Evolutionary conservation across 805 yeast genomes (phyloP).

Genomic region (Metschnikowia orientalis): DNA sequence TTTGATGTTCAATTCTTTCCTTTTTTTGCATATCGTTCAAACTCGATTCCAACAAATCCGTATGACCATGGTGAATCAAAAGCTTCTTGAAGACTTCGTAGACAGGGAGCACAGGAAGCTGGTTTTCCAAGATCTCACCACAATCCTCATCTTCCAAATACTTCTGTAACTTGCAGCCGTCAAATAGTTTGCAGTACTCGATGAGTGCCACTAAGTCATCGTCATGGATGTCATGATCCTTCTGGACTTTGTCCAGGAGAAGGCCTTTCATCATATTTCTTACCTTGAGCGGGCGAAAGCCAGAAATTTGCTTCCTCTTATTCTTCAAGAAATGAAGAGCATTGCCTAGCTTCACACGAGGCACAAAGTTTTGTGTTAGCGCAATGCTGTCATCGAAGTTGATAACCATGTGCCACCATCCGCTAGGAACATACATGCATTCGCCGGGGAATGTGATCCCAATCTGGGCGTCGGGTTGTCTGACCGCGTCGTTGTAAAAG

Average conservation of each 20-base stretch:
- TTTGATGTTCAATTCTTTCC: conserved; percentile 28
- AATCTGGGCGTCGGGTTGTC: conserved; percentile 49
- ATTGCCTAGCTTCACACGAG: conserved; percentile 53
- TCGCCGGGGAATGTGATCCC: conserved; percentile 80
- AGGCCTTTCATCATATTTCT: conserved; percentile 19
- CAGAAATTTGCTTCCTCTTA: conserved; percentile 70
- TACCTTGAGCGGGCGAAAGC: conserved; percentile 61
- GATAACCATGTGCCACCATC: conserved; percentile 97
- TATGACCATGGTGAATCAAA: conserved; percentile 38
- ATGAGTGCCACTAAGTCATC: conserved; percentile 20
- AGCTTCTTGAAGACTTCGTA: conserved; percentile 57
- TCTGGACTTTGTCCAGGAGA: background rate
- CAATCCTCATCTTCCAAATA: conserved; percentile 53
- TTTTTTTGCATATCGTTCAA: conserved; percentile 28
- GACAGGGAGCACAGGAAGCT: conserved; percentile 49
- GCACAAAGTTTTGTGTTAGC: conserved; percentile 84
- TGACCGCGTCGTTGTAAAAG: conserved; percentile 65
- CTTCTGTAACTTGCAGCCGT: conserved; percentile 18
- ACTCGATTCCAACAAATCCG: conserved; percentile 29
- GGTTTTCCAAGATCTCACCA: conserved; percentile 44
- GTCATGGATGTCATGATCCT: conserved; percentile 7
- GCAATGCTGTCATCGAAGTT: conserved; percentile 81
- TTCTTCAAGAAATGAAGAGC: conserved; percentile 65
- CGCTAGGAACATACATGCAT: conserved; percentile 86
- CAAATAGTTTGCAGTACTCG: conserved; percentile 26